phyloP scores from a whole-genome alignment of 2,329 filamentous ascomycete species.

The Ceratocystis cacaofunesta region DNA sequence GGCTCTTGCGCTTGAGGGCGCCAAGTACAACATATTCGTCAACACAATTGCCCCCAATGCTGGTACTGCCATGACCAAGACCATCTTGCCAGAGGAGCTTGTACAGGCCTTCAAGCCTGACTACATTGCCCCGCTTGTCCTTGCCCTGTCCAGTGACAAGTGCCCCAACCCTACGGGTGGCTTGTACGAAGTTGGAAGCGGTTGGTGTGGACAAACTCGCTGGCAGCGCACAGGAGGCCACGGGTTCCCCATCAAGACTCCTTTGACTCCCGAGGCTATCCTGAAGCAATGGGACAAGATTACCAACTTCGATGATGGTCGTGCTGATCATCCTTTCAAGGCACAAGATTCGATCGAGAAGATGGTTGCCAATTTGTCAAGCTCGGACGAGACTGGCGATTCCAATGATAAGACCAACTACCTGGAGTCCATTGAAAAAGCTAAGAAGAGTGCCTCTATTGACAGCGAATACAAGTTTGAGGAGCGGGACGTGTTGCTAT shows the following conservation, averaged over 20 bases:
- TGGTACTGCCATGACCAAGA: slow-evolving; percentile 86
- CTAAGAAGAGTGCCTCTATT: slow-evolving; percentile 52
- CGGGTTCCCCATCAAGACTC: slow-evolving; percentile 76
- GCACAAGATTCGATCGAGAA: slow-evolving; percentile 62
- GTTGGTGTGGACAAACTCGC: slow-evolving; percentile 81
- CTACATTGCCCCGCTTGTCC: slow-evolving; percentile 87
- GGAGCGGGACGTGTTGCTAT: slow-evolving; percentile 81
- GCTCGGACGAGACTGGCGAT: slow-evolving; percentile 50
- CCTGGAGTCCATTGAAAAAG: slow-evolving; percentile 59
- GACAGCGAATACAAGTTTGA: slow-evolving; percentile 69
- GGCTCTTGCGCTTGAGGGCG: slow-evolving; percentile 79
- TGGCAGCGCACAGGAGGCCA: slow-evolving; percentile 88
- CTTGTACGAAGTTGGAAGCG: slow-evolving; percentile 87
- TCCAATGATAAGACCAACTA: slow-evolving; percentile 38
- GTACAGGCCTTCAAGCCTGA: slow-evolving; percentile 99
- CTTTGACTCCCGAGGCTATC: slow-evolving; percentile 73
- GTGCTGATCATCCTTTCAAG: slow-evolving; percentile 74
- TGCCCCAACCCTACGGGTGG: slow-evolving; percentile 72
- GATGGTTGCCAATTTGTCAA: slow-evolving; percentile 67
- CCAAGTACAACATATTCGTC: slow-evolving; percentile 94
- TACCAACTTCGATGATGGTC: slow-evolving; percentile 71
- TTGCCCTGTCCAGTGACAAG: slow-evolving; percentile 72
- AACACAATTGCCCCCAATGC: slow-evolving; percentile 98
- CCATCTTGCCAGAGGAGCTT: slow-evolving; percentile 90
- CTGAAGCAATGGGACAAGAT: slow-evolving; percentile 62